Percentiles rank a stretch among this genome's conserved stretches.
These are phyloP conservation scores for Phytopythium vexans DNA, from an alignment of 352 stramenopile species.

Conservation along the genomic window DNA sequence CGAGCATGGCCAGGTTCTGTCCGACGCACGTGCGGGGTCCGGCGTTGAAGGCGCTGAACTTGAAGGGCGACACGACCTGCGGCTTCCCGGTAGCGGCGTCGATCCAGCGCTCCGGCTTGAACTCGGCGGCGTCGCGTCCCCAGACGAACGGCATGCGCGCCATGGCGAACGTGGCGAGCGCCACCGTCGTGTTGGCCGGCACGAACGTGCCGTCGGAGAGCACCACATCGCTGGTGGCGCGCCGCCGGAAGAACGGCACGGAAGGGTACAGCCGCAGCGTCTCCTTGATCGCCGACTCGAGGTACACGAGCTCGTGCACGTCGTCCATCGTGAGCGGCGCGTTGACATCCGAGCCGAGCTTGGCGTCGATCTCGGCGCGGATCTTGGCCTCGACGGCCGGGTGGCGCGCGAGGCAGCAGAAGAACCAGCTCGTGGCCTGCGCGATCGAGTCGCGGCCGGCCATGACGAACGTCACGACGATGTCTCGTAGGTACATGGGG, in stretches of 20 bases:
- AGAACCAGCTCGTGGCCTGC: conserved; percentile 70
- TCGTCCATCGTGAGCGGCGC: conserved; percentile 35
- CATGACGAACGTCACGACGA: conserved; percentile 83
- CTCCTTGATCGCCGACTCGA: conserved; percentile 53
- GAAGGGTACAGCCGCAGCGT: conserved; percentile 64
- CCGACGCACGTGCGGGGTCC: conserved; percentile 65
- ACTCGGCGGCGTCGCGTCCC: conserved; percentile 58
- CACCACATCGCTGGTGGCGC: conserved; percentile 39
- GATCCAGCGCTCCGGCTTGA: conserved; percentile 69
- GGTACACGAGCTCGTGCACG: conserved; percentile 36
- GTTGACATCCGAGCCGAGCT: conserved; percentile 5
- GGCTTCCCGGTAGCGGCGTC: conserved; percentile 33
- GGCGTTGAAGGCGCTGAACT: conserved; percentile 68
- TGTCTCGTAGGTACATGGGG: conserved; percentile 52
- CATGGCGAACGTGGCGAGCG: conserved; percentile 54
- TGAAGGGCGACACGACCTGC: conserved; percentile 42
- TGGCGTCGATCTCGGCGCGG: conserved; percentile 30
- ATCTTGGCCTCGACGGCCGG: conserved; percentile 44
- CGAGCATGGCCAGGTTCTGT: conserved; percentile 51
- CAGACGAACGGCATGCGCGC: conserved; percentile 53
- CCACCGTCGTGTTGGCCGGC: conserved; percentile 37
- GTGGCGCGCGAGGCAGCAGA: conserved; percentile 55
- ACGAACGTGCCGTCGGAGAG: conserved; percentile 67
- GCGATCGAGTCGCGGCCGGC: conserved; percentile 75
- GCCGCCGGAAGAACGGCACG: conserved; percentile 48